A percentile compares a stretch with the other conserved stretches of the same genome.
phyloP scores from a whole-genome alignment of 768 basidiomycete species.

The Sutorius australiensis region DNA sequence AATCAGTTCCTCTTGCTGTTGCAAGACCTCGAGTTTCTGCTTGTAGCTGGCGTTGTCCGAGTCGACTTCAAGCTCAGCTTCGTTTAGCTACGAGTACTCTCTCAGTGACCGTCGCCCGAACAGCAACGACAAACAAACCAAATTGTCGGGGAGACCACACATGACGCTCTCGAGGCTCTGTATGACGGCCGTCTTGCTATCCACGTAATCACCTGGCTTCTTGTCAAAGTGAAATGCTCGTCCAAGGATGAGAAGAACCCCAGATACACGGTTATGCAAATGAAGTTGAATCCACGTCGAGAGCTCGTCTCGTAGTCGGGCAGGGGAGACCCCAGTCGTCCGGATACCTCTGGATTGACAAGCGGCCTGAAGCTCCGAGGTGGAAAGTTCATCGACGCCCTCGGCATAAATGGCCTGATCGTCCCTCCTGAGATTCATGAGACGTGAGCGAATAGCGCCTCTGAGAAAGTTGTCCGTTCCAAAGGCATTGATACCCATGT shows the following conservation, averaged over 20 bases:
- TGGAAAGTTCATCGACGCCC: conserved; percentile 88
- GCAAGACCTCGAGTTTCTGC: conserved; percentile 95
- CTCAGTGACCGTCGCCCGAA: neutral
- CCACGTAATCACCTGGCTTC: conserved; percentile 67
- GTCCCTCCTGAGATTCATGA: conserved; percentile 81
- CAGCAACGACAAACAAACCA: conserved; percentile 52
- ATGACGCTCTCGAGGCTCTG: conserved; percentile 84
- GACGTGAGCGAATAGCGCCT: conserved; percentile 79
- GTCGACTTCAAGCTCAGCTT: conserved; percentile 95
- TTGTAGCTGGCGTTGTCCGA: conserved; percentile 94
- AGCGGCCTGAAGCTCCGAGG: conserved; percentile 85
- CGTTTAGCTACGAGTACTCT: conserved; percentile 64
- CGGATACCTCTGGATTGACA: conserved; percentile 94
- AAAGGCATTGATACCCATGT: conserved; percentile 98
- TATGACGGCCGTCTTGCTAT: conserved; percentile 79
- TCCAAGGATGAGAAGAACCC: conserved; percentile 90
- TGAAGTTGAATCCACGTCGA: conserved; percentile 92
- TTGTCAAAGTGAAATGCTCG: conserved; percentile 93
- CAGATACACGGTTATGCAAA: conserved; percentile 85
- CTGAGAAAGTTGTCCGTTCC: conserved; percentile 98
- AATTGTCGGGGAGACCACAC: conserved; percentile 87
- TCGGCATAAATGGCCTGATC: conserved; percentile 90
- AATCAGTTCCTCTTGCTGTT: conserved; percentile 98
- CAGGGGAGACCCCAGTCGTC: conserved; percentile 82
- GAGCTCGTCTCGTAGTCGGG: conserved; percentile 84